Base-by-base conservation (phyloP, 2,329 filamentous ascomycete species). In the Colletotrichum tamarilloi region DNA sequence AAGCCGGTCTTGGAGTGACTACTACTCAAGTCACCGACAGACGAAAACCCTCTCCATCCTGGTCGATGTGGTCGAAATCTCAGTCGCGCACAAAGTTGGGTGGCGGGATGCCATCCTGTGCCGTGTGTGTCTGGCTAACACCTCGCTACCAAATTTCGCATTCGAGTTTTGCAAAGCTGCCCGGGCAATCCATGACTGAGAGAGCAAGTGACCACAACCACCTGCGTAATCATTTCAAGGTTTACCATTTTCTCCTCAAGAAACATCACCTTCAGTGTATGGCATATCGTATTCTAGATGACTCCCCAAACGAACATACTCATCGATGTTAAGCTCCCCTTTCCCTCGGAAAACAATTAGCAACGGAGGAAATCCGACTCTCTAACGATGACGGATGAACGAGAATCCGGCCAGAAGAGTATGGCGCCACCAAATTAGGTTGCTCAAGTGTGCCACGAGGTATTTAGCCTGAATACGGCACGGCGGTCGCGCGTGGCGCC, bases 401-500 rank as follows among this genome's bases (percentile, higher is more conserved):
- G 19, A 30, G 26, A 32, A 42, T 49, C 30, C 52, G 19, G 26
- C 16, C 46, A n/a, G 42, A 19, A 19, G 38, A 42, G 35, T 8
- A 62, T 38, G 53, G 66, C 65, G 67, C 59, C 73, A 58, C 65
- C 69, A 69, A 67, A 59, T 66, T 74, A 71, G 65, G 65, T 69
- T 65, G 64, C 49, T 26, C 35, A 32, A 28, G 49, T 49, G 49
- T 57, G 69, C 69, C 73, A 73, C 69, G 60, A 73, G 70, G 73
- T 22, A 67, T 74, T 75, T 58, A 68, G 70, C 70, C 70, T 67
- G 42, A 75, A 60, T 35, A 22, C 60, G 68, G 63, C 35, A 62
- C 68, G 70, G 73, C 72, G 42, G 55, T 73, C 65, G 52, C 62
- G 73, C 26, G 70, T 75, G 70, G 70, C 66, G 62, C 73, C 70